Evolutionary conservation across 805 yeast species (phyloP).

Genomic region (Yamadazyma endophytica): DNA sequence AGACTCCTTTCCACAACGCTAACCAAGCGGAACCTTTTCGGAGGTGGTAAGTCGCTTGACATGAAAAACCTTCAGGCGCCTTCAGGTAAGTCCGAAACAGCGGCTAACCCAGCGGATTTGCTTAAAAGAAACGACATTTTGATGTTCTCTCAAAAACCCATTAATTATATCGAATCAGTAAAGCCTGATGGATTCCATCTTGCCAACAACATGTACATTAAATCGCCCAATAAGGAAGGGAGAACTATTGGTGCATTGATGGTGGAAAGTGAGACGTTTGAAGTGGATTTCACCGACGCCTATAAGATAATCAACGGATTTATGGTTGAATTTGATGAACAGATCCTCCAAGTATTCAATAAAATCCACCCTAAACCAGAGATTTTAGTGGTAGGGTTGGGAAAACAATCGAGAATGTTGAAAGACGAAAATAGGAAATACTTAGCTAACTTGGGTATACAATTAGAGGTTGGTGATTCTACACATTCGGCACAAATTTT

Average conservation of each 20-base stretch:
- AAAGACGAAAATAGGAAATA: slow-evolving; percentile 48
- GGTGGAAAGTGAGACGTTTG: slow-evolving; percentile 56
- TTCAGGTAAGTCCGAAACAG: slow-evolving; percentile 32
- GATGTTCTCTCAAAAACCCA: slow-evolving; percentile 38
- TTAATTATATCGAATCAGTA: slow-evolving; percentile 40
- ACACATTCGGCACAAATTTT: slow-evolving; percentile 63
- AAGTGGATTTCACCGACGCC: slow-evolving; percentile 48
- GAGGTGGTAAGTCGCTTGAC: slow-evolving; percentile 21
- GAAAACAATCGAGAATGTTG: slow-evolving; percentile 58
- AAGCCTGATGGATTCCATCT: slow-evolving; percentile 57
- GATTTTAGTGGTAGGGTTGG: slow-evolving; percentile 67
- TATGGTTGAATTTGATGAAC: slow-evolving; percentile 47
- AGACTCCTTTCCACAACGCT: no score
- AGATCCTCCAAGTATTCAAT: slow-evolving; percentile 46
- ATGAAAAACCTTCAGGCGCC: slow-evolving; percentile 21
- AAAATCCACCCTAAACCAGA: slow-evolving; percentile 75
- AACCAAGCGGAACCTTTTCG: slow-evolving; percentile 25
- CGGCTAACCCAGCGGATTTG: slow-evolving; percentile 41
- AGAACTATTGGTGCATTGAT: slow-evolving; percentile 45
- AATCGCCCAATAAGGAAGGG: slow-evolving; percentile 35
- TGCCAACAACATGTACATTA: slow-evolving; percentile 47
- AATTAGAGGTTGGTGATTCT: slow-evolving; percentile 62
- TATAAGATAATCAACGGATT: slow-evolving; percentile 45
- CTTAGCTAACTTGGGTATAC: slow-evolving; percentile 61
- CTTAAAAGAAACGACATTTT: slow-evolving; percentile 41